Percentiles rank a stretch among this genome's conserved stretches.
Conservation (phyloP, 2,329 filamentous ascomycete genomes). For the Trichoderma cornu-damae region DNA sequence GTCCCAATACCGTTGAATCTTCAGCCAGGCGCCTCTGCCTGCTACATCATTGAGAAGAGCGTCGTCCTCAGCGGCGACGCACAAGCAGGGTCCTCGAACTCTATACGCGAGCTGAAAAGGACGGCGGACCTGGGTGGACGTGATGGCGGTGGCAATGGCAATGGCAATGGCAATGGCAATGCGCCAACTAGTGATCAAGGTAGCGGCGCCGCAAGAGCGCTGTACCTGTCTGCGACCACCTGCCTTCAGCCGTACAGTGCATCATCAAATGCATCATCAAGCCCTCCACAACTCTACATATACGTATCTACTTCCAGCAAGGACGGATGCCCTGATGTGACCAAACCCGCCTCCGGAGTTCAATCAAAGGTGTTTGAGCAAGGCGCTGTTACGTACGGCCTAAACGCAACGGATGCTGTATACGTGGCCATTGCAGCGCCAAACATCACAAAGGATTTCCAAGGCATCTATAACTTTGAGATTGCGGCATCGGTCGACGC, state of each 20-base stretch:
- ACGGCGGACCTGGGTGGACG: neutral
- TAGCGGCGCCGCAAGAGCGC: slow-evolving; percentile 31
- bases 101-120: slow-evolving; percentile 19
- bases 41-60: slow-evolving; percentile 32
- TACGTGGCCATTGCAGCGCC: slow-evolving; percentile 74
- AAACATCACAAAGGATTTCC: slow-evolving; percentile 53
- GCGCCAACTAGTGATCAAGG: slow-evolving; percentile 26
- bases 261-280: slow-evolving; percentile 1
- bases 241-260: slow-evolving; percentile 67
- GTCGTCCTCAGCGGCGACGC: slow-evolving; percentile 26
- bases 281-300: slow-evolving; percentile 67
- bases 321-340: slow-evolving; percentile 28
- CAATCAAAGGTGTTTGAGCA: slow-evolving; percentile 49
- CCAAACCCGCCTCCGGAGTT: slow-evolving; percentile 22
- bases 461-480: slow-evolving; percentile 70
- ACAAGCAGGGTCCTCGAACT: slow-evolving; percentile 11
- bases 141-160: no score
- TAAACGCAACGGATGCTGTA: slow-evolving; percentile 60
- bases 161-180: neutral
- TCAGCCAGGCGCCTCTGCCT: slow-evolving; percentile 54
- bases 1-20: slow-evolving; percentile 55
- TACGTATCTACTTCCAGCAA: slow-evolving; percentile 61
- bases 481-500: slow-evolving; percentile 76
- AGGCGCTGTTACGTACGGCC: slow-evolving; percentile 63
- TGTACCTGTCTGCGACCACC: slow-evolving; percentile 83